Percentiles rank a stretch among this genome's conserved stretches.
These are phyloP conservation scores for Sugiyamaella qingdaonensis DNA, from an alignment of 805 yeast genomes.

Conservation along the genomic window DNA sequence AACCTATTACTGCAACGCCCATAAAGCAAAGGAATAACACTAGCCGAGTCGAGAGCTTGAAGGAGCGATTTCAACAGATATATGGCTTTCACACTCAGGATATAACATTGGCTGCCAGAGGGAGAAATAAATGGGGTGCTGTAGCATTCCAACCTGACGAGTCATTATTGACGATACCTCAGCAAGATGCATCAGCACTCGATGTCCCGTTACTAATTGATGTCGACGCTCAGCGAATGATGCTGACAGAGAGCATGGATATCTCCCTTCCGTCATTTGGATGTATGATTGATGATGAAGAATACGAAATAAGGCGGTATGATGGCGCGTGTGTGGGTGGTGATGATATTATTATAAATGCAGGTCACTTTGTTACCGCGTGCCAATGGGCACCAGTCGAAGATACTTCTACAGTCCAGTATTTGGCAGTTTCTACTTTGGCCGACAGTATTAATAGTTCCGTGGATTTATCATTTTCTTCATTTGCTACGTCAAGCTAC, in stretches of 20 bases:
- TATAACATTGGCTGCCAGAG: constrained; percentile 40
- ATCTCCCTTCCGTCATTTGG: too few species aligned
- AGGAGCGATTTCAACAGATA: constrained; percentile 40
- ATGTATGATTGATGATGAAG: not conserved
- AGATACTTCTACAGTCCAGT: constrained; percentile 31
- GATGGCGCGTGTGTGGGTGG: not conserved
- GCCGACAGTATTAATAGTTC: constrained; percentile 32
- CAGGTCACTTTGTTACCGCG: constrained; percentile 51
- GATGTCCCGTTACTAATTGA: too few species aligned
- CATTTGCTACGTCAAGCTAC: constrained; percentile 9
- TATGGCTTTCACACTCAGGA: constrained; percentile 49
- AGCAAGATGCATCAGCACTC: too few species aligned
- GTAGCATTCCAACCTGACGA: constrained; percentile 42
- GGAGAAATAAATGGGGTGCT: constrained; percentile 49
- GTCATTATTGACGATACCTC: constrained; percentile 22
- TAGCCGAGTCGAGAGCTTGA: constrained; percentile 25
- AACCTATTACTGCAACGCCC: not conserved
- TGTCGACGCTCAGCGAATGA: too few species aligned
- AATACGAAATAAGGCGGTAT: not conserved
- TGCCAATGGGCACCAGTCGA: constrained; percentile 45
- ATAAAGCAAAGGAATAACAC: not conserved
- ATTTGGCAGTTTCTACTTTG: constrained; percentile 50
- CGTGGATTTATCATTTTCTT: constrained; percentile 7
- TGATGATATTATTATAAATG: constrained; percentile 41
- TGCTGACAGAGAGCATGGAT: too few species aligned